These are phyloP conservation scores for Gypsophila paniculata DNA, from an alignment of 179 eudicot species.

Conservation along the genomic window DNA sequence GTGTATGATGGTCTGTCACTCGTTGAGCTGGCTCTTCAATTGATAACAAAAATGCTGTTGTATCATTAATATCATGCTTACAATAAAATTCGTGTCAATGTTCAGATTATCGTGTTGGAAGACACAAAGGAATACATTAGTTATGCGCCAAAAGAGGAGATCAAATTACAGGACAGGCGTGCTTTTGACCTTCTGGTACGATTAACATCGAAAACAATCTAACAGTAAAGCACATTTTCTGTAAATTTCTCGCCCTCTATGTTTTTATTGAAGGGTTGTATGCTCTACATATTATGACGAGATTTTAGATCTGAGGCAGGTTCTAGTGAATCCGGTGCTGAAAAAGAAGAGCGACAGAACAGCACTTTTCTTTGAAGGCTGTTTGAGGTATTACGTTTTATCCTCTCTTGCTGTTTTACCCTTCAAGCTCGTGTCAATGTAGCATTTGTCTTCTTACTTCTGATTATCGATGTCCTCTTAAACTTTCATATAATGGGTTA, in stretches of 20 bases:
- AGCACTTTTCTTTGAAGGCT: conserved; percentile 93
- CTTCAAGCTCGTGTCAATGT: too few relatives aligned
- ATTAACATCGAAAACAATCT: not conserved
- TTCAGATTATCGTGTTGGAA: conserved; percentile 85
- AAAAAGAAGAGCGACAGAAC: conserved; percentile 58
- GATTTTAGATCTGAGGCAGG: conserved; percentile 53
- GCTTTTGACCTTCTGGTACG: conserved; percentile 93
- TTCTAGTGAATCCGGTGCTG: conserved; percentile 73
- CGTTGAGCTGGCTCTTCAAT: not conserved
- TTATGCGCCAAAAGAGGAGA: conserved; percentile 72
- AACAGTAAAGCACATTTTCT: not conserved
- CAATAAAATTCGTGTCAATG: not conserved
- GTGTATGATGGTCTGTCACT: not conserved
- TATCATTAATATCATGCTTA: not conserved
- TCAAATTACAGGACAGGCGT: conserved; percentile 59
- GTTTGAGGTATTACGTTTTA: conserved; percentile 58
- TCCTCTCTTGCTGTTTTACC: not conserved
- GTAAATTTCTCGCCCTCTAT: conserved; percentile 1
- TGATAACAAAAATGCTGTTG: not conserved
- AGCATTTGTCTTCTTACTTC: conserved; percentile 9
- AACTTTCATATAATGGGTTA: not conserved
- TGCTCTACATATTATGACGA: conserved; percentile 28
- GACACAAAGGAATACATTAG: conserved; percentile 78
- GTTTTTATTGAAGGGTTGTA: conserved; percentile 1
- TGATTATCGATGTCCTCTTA: not conserved